Conservation (phyloP, 164 flowering plant genomes). For the Tetracentron sinense region DNA sequence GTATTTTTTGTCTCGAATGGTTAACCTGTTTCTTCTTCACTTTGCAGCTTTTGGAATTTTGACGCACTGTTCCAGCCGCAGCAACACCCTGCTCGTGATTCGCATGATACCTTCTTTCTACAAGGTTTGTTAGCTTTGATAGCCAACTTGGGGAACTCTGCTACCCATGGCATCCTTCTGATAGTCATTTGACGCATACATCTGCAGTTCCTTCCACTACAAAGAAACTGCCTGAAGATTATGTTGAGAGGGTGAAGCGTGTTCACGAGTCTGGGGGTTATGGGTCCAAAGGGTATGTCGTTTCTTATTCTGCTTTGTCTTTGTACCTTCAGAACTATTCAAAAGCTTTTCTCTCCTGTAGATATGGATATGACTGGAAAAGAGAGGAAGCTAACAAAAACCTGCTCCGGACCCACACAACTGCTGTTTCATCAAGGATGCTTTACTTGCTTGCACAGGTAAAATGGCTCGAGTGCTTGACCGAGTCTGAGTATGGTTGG, state of each 20-base stretch:
- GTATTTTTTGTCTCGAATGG: neutral
- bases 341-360: slow-evolving; percentile 20
- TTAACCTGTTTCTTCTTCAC: slow-evolving; percentile 8
- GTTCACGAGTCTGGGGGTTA: slow-evolving; percentile 93
- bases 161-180: slow-evolving; percentile 10
- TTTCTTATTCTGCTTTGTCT: neutral
- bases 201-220: slow-evolving; percentile 74
- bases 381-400: slow-evolving; percentile 94
- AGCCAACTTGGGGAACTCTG: neutral
- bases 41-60: slow-evolving; percentile 91
- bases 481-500: slow-evolving; percentile 1
- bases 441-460: slow-evolving; percentile 89
- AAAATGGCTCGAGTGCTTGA: neutral
- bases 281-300: slow-evolving; percentile 80
- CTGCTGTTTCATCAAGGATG: slow-evolving; percentile 95
- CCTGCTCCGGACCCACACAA: slow-evolving; percentile 88
- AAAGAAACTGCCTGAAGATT: slow-evolving; percentile 77
- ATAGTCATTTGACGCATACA: slow-evolving; percentile 1
- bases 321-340: neutral
- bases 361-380: slow-evolving; percentile 91
- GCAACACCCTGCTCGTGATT: slow-evolving; percentile 99
- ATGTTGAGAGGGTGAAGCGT: slow-evolving; percentile 77
- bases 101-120: slow-evolving; percentile 94
- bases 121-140: slow-evolving; percentile 38
- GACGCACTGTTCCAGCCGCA: slow-evolving; percentile 97